Conservation (phyloP, 306 rosid genomes). For the Cicer yamashitae region DNA sequence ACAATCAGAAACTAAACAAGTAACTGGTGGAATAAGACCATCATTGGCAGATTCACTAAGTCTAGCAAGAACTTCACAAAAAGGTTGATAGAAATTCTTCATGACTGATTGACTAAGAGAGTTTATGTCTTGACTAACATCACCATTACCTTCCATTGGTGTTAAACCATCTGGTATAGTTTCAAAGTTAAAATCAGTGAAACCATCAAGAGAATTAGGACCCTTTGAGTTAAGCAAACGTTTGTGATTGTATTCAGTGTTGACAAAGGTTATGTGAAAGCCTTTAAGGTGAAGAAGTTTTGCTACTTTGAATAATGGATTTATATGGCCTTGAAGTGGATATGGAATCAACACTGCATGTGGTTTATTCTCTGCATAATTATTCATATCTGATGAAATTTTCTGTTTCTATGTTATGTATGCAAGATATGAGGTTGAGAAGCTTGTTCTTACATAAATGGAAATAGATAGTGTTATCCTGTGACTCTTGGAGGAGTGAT, state of each 20-base stretch:
- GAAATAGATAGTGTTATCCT: background rate
- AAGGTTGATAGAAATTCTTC: background rate
- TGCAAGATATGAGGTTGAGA: background rate
- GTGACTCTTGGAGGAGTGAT: no score
- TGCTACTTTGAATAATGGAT: constrained; percentile 21
- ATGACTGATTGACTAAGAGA: constrained; percentile 37
- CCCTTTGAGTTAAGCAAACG: constrained; percentile 13
- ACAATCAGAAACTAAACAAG: constrained; percentile 30
- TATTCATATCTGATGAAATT: constrained; percentile 38
- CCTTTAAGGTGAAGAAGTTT: constrained; percentile 23
- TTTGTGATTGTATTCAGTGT: constrained; percentile 26
- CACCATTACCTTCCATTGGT: background rate
- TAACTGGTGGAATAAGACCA: constrained; percentile 6
- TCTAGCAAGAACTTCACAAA: constrained; percentile 23
- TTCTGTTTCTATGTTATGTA: background rate
- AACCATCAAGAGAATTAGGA: background rate
- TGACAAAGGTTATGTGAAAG: constrained; percentile 30
- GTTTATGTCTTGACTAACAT: constrained; percentile 34
- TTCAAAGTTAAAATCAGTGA: background rate
- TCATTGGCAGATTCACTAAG: constrained; percentile 21
- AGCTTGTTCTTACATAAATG: background rate
- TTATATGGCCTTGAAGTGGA: constrained; percentile 47
- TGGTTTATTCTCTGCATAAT: constrained; percentile 54
- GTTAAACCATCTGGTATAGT: constrained; percentile 43
- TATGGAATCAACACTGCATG: constrained; percentile 39